Evolutionary conservation across 257 asterid species (phyloP), one percentile per base, ranked within the genome.

Genomic region (Linaria vulgaris): DNA sequence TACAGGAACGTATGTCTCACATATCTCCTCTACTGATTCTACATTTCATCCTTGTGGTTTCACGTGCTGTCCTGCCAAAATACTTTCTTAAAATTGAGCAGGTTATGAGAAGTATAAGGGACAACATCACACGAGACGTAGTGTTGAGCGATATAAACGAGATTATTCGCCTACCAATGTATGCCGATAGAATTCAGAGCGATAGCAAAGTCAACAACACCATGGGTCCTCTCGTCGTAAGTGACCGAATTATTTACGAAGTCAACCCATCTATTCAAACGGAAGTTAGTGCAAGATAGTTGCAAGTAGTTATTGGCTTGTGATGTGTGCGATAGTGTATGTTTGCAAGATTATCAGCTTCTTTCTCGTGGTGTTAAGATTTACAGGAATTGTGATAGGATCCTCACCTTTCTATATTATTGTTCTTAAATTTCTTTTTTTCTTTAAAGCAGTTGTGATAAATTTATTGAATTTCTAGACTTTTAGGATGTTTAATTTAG

Each of bases 61-160:
- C 5, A 53, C 16, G 17, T 52, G 46, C 34, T 24, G 23, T 16
- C 15, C 12, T 16, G 12, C 22, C 47, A 37, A 50, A 44, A 9
- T 6, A 9, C 30, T 30, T 20, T 16, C 47, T 7, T 34, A 31
- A 70, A 62, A 54, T 38, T 25, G 45, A 63, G 66, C 81, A 87
- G 98, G 97, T 92, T 63, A 78, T 89, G 96, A 77, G 81, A 79
- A 89, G 97, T 72, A 88, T 92, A 62, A 85, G 54, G 65, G 98
- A 92, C 76, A 89, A 92, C 72, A 92, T 92, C 68, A 92, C 97
- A 0, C 89, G 89, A 80, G 97, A 92, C 0, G 74, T 81, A 59
- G 66, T 92, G 74, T 71, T 92, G 83, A 79, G 60, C 13, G 95
- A 91, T 66, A 91, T 91, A 51, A 55, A 70, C 6, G 96, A 86